Evolutionary conservation across 169 alveolate genomes (phyloP).

Genomic region (Blepharisma undulans): DNA sequence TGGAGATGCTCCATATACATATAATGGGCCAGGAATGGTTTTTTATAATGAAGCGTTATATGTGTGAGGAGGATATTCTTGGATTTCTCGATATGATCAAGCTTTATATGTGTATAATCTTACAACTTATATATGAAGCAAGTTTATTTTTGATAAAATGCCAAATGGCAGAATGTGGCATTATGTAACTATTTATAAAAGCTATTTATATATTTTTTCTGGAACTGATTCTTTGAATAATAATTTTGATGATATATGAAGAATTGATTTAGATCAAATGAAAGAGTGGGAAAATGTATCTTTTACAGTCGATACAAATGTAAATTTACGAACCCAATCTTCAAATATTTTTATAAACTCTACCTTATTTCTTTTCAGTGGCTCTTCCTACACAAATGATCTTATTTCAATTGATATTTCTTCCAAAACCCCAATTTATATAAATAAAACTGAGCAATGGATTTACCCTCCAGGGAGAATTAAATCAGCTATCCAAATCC

Average conservation of each 20-base stretch:
- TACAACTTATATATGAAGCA: not conserved
- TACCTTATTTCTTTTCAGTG: not conserved
- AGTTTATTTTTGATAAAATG: not conserved
- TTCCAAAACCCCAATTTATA: not conserved
- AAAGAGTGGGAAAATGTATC: not conserved
- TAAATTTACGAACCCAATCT: not conserved
- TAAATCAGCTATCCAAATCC: not conserved
- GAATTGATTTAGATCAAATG: not conserved
- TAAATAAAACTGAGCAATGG: not conserved
- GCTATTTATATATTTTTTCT: constrained; percentile 54
- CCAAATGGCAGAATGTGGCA: constrained; percentile 71
- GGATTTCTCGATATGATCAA: not conserved
- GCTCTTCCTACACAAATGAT: not conserved
- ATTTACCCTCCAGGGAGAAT: not conserved
- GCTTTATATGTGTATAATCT: not conserved
- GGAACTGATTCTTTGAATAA: constrained; percentile 48
- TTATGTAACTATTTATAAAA: constrained; percentile 52
- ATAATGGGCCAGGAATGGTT: not conserved
- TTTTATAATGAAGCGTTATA: not conserved
- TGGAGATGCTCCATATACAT: not conserved
- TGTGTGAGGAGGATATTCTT: not conserved
- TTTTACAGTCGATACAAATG: not conserved
- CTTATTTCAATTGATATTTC: not conserved
- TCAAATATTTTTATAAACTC: not conserved
- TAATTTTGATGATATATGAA: not conserved